Conservation (phyloP, 805 yeast genomes). For the Saturnispora halmiae region DNA sequence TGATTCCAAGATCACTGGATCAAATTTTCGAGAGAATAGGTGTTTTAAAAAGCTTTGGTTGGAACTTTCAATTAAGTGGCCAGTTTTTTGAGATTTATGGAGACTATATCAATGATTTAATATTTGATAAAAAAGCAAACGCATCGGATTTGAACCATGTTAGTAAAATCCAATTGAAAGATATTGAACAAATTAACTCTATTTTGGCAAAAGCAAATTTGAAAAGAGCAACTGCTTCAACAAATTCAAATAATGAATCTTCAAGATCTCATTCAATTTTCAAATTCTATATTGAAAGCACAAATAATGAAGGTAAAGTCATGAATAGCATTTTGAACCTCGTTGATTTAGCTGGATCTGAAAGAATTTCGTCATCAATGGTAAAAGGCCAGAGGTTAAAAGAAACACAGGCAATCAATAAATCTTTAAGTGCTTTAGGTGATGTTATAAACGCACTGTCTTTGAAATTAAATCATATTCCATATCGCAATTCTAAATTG, state of each 20-base stretch:
- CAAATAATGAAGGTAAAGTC: conserved; percentile 30
- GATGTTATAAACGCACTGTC: conserved; percentile 58
- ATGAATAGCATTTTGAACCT: conserved; percentile 61
- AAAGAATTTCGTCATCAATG: conserved; percentile 65
- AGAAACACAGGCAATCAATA: conserved; percentile 86
- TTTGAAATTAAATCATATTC: conserved; percentile 40
- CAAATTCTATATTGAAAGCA: conserved; percentile 51
- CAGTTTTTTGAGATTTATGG: conserved; percentile 87
- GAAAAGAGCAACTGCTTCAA: conserved; percentile 71
- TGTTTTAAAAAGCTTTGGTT: conserved; percentile 42
- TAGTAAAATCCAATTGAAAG: conserved; percentile 35
- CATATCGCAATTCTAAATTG: conserved; percentile 62
- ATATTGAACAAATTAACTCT: conserved; percentile 38
- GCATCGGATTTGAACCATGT: conserved; percentile 55
- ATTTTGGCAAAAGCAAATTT: conserved; percentile 47
- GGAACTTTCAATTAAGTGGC: conserved; percentile 56
- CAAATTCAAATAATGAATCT: conserved; percentile 72
- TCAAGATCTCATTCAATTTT: conserved; percentile 89
- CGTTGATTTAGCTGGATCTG: conserved; percentile 93
- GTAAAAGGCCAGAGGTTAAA: conserved; percentile 71
- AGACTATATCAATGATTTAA: conserved; percentile 66
- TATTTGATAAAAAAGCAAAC: conserved; percentile 50
- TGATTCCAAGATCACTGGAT: conserved; percentile 67
- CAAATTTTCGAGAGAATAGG: conserved; percentile 57
- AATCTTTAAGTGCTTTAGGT: conserved; percentile 78